Conservation (phyloP, 306 rosid genomes). For the Datisca glomerata region DNA sequence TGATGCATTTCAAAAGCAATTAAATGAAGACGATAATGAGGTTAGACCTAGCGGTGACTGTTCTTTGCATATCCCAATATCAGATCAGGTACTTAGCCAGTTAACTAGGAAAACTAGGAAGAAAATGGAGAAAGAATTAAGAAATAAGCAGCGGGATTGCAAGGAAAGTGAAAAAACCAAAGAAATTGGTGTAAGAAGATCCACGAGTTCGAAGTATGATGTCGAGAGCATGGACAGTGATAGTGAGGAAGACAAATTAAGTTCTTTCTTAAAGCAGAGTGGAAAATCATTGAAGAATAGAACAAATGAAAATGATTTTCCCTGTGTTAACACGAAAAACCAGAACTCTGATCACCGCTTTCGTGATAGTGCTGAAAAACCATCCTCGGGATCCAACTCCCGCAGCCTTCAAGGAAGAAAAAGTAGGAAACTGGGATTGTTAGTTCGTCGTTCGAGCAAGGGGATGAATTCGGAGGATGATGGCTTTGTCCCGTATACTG, state of each 20-base stretch:
- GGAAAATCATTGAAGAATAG: slow-evolving; percentile 57
- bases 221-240: slow-evolving; percentile 49
- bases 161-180: slow-evolving; percentile 43
- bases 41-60: slow-evolving; percentile 37
- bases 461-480: slow-evolving; percentile 63
- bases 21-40: slow-evolving; percentile 40
- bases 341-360: slow-evolving; percentile 27
- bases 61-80: slow-evolving; percentile 53
- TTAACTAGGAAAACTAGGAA: slow-evolving; percentile 88
- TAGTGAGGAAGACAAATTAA: slow-evolving; percentile 74
- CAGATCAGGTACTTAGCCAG: slow-evolving; percentile 77
- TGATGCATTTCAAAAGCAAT: slow-evolving; percentile 88
- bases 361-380: slow-evolving; percentile 28
- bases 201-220: slow-evolving; percentile 32
- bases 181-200: slow-evolving; percentile 32
- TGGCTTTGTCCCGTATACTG: slow-evolving; percentile 85
- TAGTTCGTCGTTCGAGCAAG: slow-evolving; percentile 67
- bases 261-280: slow-evolving; percentile 76
- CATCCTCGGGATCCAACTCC: slow-evolving; percentile 37
- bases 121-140: slow-evolving; percentile 85
- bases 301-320: slow-evolving; percentile 41
- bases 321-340: slow-evolving; percentile 28
- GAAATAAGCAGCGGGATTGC: slow-evolving; percentile 39
- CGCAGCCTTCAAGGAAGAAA: slow-evolving; percentile 50
- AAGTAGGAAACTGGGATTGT: slow-evolving; percentile 65